A percentile compares a stretch with the other conserved stretches of the same genome.
Conservation (phyloP, 352 stramenopile species). For the Globisporangium heterothallicum region DNA sequence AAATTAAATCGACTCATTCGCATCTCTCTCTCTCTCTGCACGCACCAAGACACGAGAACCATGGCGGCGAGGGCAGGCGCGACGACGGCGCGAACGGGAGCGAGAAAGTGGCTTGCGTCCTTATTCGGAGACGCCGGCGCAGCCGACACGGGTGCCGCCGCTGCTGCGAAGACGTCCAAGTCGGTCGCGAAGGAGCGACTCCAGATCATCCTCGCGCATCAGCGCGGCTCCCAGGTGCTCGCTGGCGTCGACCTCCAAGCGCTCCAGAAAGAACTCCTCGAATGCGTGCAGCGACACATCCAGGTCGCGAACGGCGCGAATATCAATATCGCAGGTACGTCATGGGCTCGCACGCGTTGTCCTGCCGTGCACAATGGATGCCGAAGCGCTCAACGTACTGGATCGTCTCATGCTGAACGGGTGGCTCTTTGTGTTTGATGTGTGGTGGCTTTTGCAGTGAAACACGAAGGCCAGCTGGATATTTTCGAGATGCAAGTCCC, state of each 20-base stretch:
- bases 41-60: neutral
- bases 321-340: conserved; percentile 84
- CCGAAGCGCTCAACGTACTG: conserved; percentile 1
- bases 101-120: conserved; percentile 78
- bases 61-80: conserved; percentile 47
- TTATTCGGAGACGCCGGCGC: conserved; percentile 59
- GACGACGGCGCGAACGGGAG: conserved; percentile 38
- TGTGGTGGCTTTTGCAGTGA: conserved; percentile 35
- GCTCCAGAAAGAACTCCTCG: conserved; percentile 77
- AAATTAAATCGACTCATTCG: too few species aligned
- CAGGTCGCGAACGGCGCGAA: conserved; percentile 80
- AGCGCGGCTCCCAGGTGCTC: conserved; percentile 79
- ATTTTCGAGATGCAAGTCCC: conserved; percentile 91
- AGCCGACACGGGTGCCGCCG: conserved; percentile 14
- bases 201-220: conserved; percentile 87
- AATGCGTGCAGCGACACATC: conserved; percentile 87
- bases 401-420: neutral
- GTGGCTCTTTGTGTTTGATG: conserved; percentile 1
- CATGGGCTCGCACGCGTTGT: too few species aligned
- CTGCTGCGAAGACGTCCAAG: conserved; percentile 47
- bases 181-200: conserved; percentile 84
- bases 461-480: conserved; percentile 82
- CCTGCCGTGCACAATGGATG: too few species aligned
- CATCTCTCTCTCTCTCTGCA: too few species aligned
- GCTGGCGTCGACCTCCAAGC: conserved; percentile 73